Base-by-base conservation (phyloP, 1,139 yeast species). In the Suhomyces choctaworum region DNA sequence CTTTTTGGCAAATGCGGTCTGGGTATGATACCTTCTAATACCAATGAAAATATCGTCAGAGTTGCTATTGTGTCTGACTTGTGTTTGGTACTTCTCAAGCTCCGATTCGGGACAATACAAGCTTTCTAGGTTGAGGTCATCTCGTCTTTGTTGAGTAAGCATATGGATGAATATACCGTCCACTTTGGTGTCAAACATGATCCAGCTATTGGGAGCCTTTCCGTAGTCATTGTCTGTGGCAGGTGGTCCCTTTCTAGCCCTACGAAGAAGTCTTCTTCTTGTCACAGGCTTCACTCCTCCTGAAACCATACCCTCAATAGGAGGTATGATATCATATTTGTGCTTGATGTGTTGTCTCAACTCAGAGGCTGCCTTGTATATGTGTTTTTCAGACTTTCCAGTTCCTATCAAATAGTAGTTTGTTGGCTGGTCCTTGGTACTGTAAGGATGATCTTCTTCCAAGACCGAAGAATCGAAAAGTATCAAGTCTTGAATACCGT, bases 341-440 rank as follows among this genome's bases (percentile, higher is more conserved):
- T 62, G 70, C 46, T 71, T 71, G 36, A 70, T 54, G 41, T 60
- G 48, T 11, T 54, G 52, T 29, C 66, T 54, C 25, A 89, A 61
- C 46, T 81, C 82, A 13, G 66, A 63, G 1, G 87, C 80, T 1
- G 95, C 90, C 39, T 80, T 82, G 48, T 73, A 80, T 16, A 88
- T 64, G 60, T 90, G 97, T 43, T 77, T 80, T 27, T 79, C 77
- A 17, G 92, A 80, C 52, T 82, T 83, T 2, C 96, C 96, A 0
- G 94, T 75, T n/a, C 81, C 76, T 1, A 90, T 62, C 4, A 89
- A 61, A 64, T 84, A 76, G 49, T 69, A 80, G 3, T 71, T 62
- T 25, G 70, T 66, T 3, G 58, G 51, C 32, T 58, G 62, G 30
- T 62, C 60, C 26, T 51, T 49, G 16, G 52, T 44, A 35, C 60